Base-by-base conservation (phyloP, 164 flowering plant species). In the Piper betle region DNA sequence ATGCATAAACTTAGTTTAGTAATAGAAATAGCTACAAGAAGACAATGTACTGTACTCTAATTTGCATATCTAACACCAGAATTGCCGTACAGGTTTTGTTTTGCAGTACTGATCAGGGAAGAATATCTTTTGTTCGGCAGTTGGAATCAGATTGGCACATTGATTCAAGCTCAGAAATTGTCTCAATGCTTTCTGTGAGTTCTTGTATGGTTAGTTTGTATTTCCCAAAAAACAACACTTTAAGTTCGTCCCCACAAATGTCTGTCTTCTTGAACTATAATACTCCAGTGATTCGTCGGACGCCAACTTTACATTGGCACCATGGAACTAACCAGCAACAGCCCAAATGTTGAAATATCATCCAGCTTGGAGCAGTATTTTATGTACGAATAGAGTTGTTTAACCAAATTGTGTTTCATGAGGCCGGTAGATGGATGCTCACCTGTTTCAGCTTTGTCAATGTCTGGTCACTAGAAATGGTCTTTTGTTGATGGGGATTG, bases 141-240 rank as follows among this genome's bases (percentile, higher is more conserved):
- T 56, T 74, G 59, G 77, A 74, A 55, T 69, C 77, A 16, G 77
- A 74, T 19, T 74, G 74, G 77, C 77, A 74, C 60, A 69, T 74
- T 43, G 77, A 74, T 63, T 67, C 68, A 59, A 74, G 68, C 59
- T 59, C 59, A 52, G 74, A 74, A 33, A 70, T 70, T 33, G 43
- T 65, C 48, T 64, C 72, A 42, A 74, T 67, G 64, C 67, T 70
- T 18, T 56, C 65, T 39, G 71, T 68, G 59, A 57, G 69, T 16
- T 58, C 59, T 55, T 6, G 33, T 1, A 3, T 55, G 2, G 1
- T 37, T 16, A 37, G 11, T 55, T 10, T 10, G 6, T 33, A 20
- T 1, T 17, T 55, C 33, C 7, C 9, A 10, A 20, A 20, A 12
- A 25, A 20, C 25, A 53, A 20, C 4, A n/a, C 5, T 55, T 18